Base-by-base conservation (phyloP, 192 early-diverging fungal genomes). In the Ramicandelaber brevisporus region DNA sequence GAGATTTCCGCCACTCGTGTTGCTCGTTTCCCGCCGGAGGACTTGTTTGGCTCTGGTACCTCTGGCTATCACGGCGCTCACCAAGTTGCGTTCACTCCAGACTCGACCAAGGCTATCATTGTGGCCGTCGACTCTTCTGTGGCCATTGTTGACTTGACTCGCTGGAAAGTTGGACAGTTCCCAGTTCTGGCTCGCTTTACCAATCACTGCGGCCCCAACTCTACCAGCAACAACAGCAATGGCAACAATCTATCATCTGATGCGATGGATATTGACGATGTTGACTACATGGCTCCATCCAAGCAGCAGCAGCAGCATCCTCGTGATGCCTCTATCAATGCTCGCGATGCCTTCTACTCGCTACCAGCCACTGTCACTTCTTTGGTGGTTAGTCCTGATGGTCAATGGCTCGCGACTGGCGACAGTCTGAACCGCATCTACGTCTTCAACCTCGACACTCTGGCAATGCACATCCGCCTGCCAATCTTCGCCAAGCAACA, bases 361-460 rank as follows among this genome's bases (percentile, higher is more conserved):
- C 50, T 53, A 10, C 44, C 45, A 40, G 61, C 57, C 28, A 65
- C 70, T 3, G 68, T 95, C 10, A 44, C 41, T 6, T 51, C 55
- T 2, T 52, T 96, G 42, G 61, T 79, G 12, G 60, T 88, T 6
- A 83, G 74, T 43, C 44, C 41, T 2, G 78, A 85, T 46, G 74
- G 68, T 20, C 61, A 68, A 31, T 87, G 73, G 65, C 43, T 97
- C 14, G 78, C 72, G 6, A 71, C 70, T 11, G 74, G 68, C 9
- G 87, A 88, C 50, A 44, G 63, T 35, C 45, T 54, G 4, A 76
- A 72, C 34, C 45, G 64, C 16, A 69, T 87, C 20, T 55, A 68
- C 34, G 61, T 88, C 5, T 79, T 66, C 19, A 71, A 73, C 33
- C 29, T 90, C 17, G 69, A 37, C 5, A 31, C 33, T 6, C 21